phyloP scores from a whole-genome alignment of 345 rosid species.

The Syzygium grande region DNA sequence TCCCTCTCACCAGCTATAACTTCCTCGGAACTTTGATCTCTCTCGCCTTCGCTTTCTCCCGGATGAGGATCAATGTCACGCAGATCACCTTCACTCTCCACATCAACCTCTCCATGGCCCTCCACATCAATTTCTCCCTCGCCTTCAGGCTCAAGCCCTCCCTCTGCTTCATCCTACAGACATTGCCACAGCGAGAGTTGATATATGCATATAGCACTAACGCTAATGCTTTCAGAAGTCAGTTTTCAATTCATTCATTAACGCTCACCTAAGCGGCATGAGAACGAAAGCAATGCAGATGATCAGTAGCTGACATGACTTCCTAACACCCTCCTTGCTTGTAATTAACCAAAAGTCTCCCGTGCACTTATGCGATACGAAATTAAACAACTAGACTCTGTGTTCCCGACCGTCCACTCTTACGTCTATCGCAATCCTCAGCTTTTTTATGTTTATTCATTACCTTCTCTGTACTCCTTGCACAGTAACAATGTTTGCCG shows the following conservation, averaged over 20 bases:
- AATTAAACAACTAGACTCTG: background rate
- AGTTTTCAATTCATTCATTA: no score
- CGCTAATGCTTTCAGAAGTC: background rate
- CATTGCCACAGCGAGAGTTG: background rate
- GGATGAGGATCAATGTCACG: conserved; percentile 67
- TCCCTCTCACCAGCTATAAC: conserved; percentile 60
- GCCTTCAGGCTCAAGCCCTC: conserved; percentile 48
- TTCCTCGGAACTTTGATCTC: conserved; percentile 77
- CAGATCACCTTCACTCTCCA: conserved; percentile 65
- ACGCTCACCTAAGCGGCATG: background rate
- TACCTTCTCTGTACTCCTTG: background rate
- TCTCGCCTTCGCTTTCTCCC: conserved; percentile 90
- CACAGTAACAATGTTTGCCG: background rate
- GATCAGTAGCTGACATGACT: background rate
- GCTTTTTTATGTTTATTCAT: background rate
- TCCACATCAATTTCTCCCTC: conserved; percentile 35
- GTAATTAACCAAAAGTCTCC: background rate
- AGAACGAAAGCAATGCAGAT: background rate
- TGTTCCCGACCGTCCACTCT: background rate
- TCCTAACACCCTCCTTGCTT: background rate
- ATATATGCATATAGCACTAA: background rate
- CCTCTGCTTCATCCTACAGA: conserved; percentile 82
- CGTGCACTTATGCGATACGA: background rate
- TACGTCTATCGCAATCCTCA: background rate
- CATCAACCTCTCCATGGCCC: conserved; percentile 54